Base-by-base conservation (phyloP, 495 filamentous ascomycete species). In the Hypomontagnella submonticulosa region DNA sequence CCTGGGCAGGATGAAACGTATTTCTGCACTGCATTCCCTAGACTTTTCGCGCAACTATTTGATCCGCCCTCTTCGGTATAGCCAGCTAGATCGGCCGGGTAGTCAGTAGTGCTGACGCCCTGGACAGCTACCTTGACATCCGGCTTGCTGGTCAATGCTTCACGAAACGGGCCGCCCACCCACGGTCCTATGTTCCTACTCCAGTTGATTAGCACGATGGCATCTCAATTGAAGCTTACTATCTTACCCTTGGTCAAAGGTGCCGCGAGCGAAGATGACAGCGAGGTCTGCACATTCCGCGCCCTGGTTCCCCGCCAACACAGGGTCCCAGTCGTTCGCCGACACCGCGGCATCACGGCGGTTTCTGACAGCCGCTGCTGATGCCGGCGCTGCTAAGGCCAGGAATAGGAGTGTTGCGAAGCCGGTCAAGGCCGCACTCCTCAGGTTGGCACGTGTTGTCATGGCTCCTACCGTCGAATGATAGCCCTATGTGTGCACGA, bases 181-280 rank as follows among this genome's bases (percentile, higher is more conserved):
- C 68, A 71, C 10, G 44, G 43, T 0, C 68, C 68, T 5, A 71
- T 18, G 32, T 71, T 71, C 23, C 68, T 71, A 57, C 16, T 40
- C 43, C 8, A 8, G 1, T 43, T 48, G 12, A 16, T 63, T 38
- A 67, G 48, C 30, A 48, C 30, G 16, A 15, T 27, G 12, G 20
- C 10, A 18, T 27, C 16, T 46, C 18, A 12, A 12, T 16, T 36
- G n/a, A 4, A 27, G 6, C 4, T n/a, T 32, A 27, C 18, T 18
- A 27, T 9, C 69, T 49, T 62, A 71, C 69, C 65, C 69, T 46
- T 63, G 19, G 33, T 71, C 69, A 38, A 71, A 71, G 19, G 69
- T 71, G 13, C 69, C 65, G 18, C 69, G 60, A n/a, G 69, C 69
- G 32, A 71, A 71, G n/a, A 71, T 71, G 20, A 71, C 69, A 5